Evolutionary conservation across 495 filamentous ascomycete genomes (phyloP), one percentile per base, ranked within the genome.

Genomic region (Aspergillus cavernicola): DNA sequence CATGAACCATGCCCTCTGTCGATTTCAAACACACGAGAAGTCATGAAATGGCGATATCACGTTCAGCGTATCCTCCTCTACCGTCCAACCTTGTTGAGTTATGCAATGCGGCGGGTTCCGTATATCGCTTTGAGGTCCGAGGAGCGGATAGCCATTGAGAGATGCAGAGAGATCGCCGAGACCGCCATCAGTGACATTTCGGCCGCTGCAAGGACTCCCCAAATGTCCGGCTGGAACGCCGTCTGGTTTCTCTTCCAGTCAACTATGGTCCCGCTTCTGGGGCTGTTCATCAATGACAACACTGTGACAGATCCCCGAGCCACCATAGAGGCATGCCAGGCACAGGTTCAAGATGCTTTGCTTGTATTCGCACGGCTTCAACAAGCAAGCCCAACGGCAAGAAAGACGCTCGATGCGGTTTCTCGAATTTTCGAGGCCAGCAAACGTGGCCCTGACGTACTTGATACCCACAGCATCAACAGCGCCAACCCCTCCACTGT

Each of bases 221-320:
- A 89, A 63, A 85, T 91, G 69, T 81, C 79, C 15, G 87, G 87
- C 5, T 91, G 88, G 88, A 88, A 88, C 67, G 87, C 84, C 4
- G 85, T 89, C 19, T 92, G 88, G 88, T 85, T 89, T 65, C 75
- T 87, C 38, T 91, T 88, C 74, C 88, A 92, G 66, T 85, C 87
- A 0, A 80, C 80, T 38, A 84, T 90, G 81, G 84, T 92, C 18
- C 88, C 88, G 0, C 76, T 92, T 3, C 76, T 92, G 7, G 83
- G 77, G 12, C 75, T 92, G 12, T 85, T 86, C 59, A 83, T 85
- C 73, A 80, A 84, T 58, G 80, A 80, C 64, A 74, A 74, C 45
- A 79, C 75, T 33, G 71, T 70, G 0, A 70, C 76, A 51, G 81
- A 68, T 63, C 74, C 57, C 64, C 81, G 67, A 69, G 81, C 75